phyloP scores from a whole-genome alignment of 192 early-diverging fungal species.

The Dissophora globulifera region DNA sequence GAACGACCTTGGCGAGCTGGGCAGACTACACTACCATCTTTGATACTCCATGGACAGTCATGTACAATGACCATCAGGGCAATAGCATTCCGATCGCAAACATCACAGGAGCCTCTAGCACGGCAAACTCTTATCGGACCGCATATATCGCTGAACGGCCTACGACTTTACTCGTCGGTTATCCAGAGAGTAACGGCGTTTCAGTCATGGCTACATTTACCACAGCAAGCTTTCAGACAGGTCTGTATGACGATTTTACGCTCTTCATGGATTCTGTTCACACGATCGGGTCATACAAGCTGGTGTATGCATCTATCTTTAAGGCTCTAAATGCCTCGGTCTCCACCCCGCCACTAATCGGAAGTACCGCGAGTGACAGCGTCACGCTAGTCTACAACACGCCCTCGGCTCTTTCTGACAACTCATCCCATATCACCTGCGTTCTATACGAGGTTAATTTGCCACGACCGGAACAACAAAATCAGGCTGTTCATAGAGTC shows the following conservation, averaged over 20 bases:
- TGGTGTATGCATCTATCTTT: slow-evolving; percentile 3
- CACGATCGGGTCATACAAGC: neutral
- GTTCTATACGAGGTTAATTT: neutral
- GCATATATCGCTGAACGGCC: slow-evolving; percentile 6
- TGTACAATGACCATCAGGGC: slow-evolving; percentile 6
- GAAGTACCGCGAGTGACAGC: neutral
- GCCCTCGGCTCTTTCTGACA: slow-evolving; percentile 6
- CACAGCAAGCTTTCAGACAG: slow-evolving; percentile 6
- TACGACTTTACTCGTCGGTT: neutral
- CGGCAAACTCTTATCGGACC: neutral
- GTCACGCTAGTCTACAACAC: slow-evolving; percentile 4
- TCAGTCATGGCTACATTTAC: slow-evolving; percentile 8
- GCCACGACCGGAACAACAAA: neutral
- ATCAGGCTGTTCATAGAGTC: no score
- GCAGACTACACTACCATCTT: neutral
- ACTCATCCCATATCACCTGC: slow-evolving; percentile 8
- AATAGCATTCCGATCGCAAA: slow-evolving; percentile 3
- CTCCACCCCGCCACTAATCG: neutral
- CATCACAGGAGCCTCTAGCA: neutral
- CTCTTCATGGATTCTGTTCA: neutral
- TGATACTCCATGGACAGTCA: slow-evolving; percentile 1
- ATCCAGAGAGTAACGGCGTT: slow-evolving; percentile 1
- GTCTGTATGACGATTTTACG: neutral
- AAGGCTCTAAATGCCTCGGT: slow-evolving; percentile 6
- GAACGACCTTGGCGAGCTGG: neutral